Evolutionary conservation across 2,329 filamentous ascomycete genomes (phyloP).

Genomic region (Nemania sp.): DNA sequence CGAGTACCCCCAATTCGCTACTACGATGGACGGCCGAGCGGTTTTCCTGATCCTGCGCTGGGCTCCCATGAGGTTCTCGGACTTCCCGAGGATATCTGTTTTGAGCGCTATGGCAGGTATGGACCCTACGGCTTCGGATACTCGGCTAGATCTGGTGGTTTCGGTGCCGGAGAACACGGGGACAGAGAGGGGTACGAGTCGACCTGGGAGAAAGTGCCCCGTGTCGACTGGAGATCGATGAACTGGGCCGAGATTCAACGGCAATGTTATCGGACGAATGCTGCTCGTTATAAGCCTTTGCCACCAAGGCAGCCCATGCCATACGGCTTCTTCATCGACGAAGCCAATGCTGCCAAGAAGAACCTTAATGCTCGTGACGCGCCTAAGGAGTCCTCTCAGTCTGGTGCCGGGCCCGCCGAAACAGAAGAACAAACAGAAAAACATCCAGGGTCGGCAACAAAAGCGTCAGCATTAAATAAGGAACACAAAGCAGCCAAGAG

Average conservation of each 20-base stretch:
- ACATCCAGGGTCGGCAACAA: neutral
- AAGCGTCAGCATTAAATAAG: slow-evolving; percentile 23
- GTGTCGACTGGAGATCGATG: slow-evolving; percentile 77
- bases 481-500: slow-evolving; percentile 24
- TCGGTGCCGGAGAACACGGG: slow-evolving; percentile 82
- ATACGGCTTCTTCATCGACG: slow-evolving; percentile 57
- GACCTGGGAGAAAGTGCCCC: slow-evolving; percentile 72
- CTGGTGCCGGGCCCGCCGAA: neutral
- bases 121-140: slow-evolving; percentile 93
- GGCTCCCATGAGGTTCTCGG: slow-evolving; percentile 86
- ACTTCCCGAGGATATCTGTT: slow-evolving; percentile 84
- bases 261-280: slow-evolving; percentile 73
- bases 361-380: slow-evolving; percentile 35
- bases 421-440: no score
- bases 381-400: slow-evolving; percentile 20
- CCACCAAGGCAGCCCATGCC: slow-evolving; percentile 46
- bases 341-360: slow-evolving; percentile 37
- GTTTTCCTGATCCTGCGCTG: slow-evolving; percentile 81
- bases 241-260: slow-evolving; percentile 81
- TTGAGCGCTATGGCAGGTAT: slow-evolving; percentile 86
- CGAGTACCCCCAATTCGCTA: slow-evolving; percentile 72
- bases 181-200: slow-evolving; percentile 79
- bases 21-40: slow-evolving; percentile 77
- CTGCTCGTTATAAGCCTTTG: slow-evolving; percentile 66
- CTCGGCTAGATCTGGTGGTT: slow-evolving; percentile 74